Base-by-base conservation (phyloP, 805 yeast genomes). In the Kluyveromyces lactis region DNA sequence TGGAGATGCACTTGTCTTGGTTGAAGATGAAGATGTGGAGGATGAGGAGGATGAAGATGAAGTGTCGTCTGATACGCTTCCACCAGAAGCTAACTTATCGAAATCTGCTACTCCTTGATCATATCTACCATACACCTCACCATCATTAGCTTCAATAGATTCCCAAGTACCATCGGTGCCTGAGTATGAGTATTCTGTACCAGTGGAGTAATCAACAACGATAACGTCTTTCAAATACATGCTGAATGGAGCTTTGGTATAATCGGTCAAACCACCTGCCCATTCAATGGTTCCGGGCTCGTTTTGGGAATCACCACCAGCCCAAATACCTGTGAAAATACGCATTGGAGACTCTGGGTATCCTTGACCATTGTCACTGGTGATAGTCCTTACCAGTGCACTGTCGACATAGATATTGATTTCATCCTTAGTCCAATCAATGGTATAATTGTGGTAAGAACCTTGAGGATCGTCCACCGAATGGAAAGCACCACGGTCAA, bases 301-400 rank as follows among this genome's bases (percentile, higher is more conserved):
- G 51, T 81, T 81, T 18, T 65, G 49, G 21, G 82, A 65, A 58
- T 81, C 87, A 56, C 92, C 92, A 51, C 89, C 90, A 3, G 87
- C 87, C 90, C 92, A 82, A 24, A 77, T 63, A 47, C 92, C 90
- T 45, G 75, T 66, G 55, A 66, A 70, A 10, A 82, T 56, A 47
- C 66, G 71, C 89, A 87, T 85, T 36, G 97, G 97, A n/a, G 86
- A 67, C 64, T 87, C 95, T 31, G 97, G 97, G 60, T 74, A 89
- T 4, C 95, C 95, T 53, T 76, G 71, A 13, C 74, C 55, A 17
- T 79, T 66, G 41, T 66, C 62, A 41, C 75, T 68, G 9, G 53
- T 31, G 39, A 89, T 63, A 1, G 83, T 73, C 67, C 97, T 77
- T 8, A 85, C 76, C 1, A 69, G 67, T 6, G 47, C 54, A 21